phyloP scores from a whole-genome alignment of 805 yeast species.

The Pichia insulana region DNA sequence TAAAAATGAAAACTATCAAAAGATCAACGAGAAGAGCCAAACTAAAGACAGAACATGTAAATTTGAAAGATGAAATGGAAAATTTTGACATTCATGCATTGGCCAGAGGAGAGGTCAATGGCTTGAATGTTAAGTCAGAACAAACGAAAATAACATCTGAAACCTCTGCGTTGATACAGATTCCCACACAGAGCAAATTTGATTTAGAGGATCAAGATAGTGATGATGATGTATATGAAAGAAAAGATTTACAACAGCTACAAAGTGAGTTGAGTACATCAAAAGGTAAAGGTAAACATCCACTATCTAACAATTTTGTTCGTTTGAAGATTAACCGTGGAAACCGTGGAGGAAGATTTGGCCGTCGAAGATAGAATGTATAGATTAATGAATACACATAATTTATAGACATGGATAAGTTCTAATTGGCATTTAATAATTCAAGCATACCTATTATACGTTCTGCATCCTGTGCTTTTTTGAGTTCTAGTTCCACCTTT shows the following conservation, averaged over 20 bases:
- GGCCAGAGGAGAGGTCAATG: conserved; percentile 12
- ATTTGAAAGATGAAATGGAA: conserved; percentile 26
- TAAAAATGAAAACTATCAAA: conserved; percentile 38
- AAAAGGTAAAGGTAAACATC: conserved; percentile 18
- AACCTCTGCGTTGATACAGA: no score
- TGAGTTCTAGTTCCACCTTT: conserved; percentile 59
- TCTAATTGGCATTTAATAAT: conserved; percentile 48
- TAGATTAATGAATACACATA: neutral
- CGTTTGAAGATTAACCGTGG: conserved; percentile 26
- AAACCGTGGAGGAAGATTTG: conserved; percentile 19
- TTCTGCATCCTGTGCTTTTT: conserved; percentile 78
- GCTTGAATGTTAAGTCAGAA: conserved; percentile 2
- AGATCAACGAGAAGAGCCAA: conserved; percentile 44
- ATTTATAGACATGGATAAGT: neutral
- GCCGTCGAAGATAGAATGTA: conserved; percentile 14
- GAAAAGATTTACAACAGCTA: conserved; percentile 15
- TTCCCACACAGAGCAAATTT: no score
- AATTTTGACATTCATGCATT: conserved; percentile 35
- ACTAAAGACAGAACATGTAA: conserved; percentile 31
- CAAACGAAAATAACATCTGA: conserved; percentile 11
- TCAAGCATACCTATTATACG: conserved; percentile 91
- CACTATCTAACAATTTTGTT: conserved; percentile 29
- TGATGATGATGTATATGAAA: conserved; percentile 15
- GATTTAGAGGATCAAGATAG: conserved; percentile 14
- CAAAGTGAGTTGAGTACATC: conserved; percentile 14